Evolutionary conservation across 148 eudicot genomes (phyloP).

Genomic region (Arctostaphylos glauca): DNA sequence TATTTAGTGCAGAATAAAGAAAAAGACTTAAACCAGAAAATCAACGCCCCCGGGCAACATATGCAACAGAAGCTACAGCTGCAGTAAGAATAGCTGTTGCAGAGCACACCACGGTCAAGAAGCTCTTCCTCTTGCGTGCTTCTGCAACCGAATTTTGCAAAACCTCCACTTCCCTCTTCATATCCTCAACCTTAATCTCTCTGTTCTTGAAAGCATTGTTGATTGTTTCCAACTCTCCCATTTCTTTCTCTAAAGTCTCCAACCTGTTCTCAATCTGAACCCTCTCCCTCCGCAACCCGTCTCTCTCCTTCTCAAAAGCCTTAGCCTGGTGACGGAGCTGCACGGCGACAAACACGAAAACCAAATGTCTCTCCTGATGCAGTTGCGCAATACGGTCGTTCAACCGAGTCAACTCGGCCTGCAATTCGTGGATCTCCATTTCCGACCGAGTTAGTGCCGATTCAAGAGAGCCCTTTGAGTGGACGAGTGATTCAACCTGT

Average conservation of each 20-base stretch:
- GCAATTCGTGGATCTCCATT: too few species aligned
- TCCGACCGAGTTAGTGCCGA: too few species aligned
- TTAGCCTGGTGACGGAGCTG: conserved; percentile 24
- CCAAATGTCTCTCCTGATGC: conserved; percentile 40
- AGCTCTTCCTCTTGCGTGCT: too few species aligned
- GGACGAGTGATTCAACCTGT: too few species aligned
- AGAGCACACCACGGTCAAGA: conserved; percentile 73
- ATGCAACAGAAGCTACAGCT: conserved; percentile 71
- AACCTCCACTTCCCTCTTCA: conserved; percentile 39
- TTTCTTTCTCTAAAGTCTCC: conserved; percentile 37
- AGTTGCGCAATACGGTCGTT: too few species aligned
- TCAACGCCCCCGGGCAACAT: conserved; percentile 49
- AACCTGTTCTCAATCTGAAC: conserved; percentile 30
- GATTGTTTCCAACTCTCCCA: conserved; percentile 51
- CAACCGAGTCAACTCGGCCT: too few species aligned
- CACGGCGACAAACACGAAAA: conserved; percentile 32
- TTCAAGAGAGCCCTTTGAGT: too few species aligned
- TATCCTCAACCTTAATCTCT: conserved; percentile 51
- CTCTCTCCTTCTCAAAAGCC: conserved; percentile 22
- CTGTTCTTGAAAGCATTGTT: conserved; percentile 45
- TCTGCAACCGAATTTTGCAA: conserved; percentile 45
- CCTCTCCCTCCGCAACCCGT: too few species aligned
- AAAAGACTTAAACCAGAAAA: not conserved
- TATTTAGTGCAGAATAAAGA: not conserved
- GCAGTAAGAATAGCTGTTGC: conserved; percentile 79